phyloP scores from a whole-genome alignment of 2,329 filamentous ascomycete species.

The Byssochlamys sp. region DNA sequence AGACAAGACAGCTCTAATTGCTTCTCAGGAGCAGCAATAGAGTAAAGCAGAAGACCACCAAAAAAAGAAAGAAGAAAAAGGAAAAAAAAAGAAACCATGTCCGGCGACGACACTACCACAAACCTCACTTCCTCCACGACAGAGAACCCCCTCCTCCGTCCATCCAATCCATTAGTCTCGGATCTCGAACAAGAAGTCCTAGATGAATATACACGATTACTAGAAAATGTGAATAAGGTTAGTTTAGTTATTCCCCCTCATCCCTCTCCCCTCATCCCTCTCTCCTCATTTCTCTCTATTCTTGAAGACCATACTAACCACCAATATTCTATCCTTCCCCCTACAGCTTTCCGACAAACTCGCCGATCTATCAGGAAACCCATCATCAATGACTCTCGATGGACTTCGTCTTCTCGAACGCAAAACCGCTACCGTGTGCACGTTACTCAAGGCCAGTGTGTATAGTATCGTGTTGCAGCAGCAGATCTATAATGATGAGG shows the following conservation, averaged over 20 bases:
- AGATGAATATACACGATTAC: constrained; percentile 80
- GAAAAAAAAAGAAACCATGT: constrained; percentile 8
- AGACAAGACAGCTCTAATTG: too few relatives aligned
- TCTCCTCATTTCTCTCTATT: too few relatives aligned
- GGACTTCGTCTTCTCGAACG: constrained; percentile 78
- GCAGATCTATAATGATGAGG: constrained; percentile 64
- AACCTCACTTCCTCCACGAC: constrained; percentile 8
- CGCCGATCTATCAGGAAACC: constrained; percentile 52
- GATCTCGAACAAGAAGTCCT: constrained; percentile 87
- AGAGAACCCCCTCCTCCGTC: constrained; percentile 28
- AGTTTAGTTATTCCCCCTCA: neutral
- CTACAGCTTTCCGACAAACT: constrained; percentile 25
- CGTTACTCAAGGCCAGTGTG: constrained; percentile 90
- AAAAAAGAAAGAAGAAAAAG: neutral
- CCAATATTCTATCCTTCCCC: neutral
- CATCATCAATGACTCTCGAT: constrained; percentile 67
- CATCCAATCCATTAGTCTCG: constrained; percentile 43
- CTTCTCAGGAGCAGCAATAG: too few relatives aligned
- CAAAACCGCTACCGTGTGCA: constrained; percentile 91
- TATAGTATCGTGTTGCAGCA: constrained; percentile 98
- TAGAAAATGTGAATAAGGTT: constrained; percentile 86
- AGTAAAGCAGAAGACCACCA: too few relatives aligned
- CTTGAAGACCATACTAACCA: too few relatives aligned
- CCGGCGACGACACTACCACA: constrained; percentile 10
- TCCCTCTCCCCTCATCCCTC: too few relatives aligned